Percentiles rank a stretch among this genome's conserved stretches.
Evolutionary conservation across 805 yeast genomes (phyloP).

Genomic region (Kodamaea kakaduensis): DNA sequence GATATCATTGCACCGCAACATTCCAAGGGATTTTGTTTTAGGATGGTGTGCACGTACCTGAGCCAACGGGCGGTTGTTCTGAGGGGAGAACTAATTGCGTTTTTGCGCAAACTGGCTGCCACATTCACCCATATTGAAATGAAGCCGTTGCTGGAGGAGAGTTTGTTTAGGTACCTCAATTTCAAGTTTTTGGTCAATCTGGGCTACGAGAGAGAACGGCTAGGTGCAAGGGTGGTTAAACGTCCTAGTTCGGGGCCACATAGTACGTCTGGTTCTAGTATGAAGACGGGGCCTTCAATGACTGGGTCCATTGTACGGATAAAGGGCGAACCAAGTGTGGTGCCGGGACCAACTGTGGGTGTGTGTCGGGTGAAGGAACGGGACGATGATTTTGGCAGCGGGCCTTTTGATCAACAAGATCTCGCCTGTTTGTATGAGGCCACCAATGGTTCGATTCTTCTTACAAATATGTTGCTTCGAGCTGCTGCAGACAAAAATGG

Average conservation of each 20-base stretch:
- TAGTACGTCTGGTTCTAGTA: too few species aligned
- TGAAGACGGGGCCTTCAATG: too few species aligned
- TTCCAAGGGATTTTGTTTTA: constrained; percentile 10
- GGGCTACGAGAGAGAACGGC: constrained; percentile 1
- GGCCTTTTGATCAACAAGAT: too few species aligned
- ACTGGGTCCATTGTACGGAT: too few species aligned
- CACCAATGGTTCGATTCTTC: not conserved
- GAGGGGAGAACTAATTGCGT: constrained; percentile 4
- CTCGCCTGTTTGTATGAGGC: too few species aligned
- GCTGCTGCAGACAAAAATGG: not conserved
- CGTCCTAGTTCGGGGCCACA: too few species aligned
- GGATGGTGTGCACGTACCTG: constrained; percentile 9
- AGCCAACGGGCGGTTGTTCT: constrained; percentile 3
- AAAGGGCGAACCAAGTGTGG: too few species aligned
- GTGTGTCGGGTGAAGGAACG: too few species aligned
- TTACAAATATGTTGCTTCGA: not conserved
- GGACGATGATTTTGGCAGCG: too few species aligned
- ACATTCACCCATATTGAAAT: constrained; percentile 12
- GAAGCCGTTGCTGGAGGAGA: constrained; percentile 7
- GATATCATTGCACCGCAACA: constrained; percentile 23
- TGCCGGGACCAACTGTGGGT: too few species aligned
- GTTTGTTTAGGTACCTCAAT: constrained; percentile 9
- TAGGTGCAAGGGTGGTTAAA: not conserved
- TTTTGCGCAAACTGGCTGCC: constrained; percentile 1
- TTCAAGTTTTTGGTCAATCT: constrained; percentile 4